Evolutionary conservation across 2,329 filamentous ascomycete species (phyloP).

Genomic region (Sarocladium oryzae): DNA sequence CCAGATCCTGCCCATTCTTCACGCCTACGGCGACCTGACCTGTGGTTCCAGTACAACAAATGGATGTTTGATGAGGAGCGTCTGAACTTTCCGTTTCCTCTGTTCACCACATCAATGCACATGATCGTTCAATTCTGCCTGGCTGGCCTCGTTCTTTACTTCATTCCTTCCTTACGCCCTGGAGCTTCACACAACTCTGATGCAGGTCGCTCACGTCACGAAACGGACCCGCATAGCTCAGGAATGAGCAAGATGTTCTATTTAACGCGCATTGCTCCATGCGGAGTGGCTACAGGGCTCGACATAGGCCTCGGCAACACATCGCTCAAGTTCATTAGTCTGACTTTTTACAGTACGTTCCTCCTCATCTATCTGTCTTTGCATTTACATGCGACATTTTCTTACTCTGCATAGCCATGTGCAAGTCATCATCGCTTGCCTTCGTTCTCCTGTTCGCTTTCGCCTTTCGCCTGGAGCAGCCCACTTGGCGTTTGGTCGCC

Average conservation of each 20-base stretch:
- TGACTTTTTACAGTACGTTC: constrained; percentile 84
- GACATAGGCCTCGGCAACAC: constrained; percentile 96
- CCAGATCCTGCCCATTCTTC: not conserved
- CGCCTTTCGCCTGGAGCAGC: constrained; percentile 81
- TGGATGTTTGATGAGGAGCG: constrained; percentile 94
- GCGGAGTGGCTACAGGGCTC: constrained; percentile 84
- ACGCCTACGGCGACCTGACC: constrained; percentile 12
- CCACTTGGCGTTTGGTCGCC: constrained; percentile 75
- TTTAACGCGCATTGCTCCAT: constrained; percentile 82
- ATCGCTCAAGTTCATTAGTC: constrained; percentile 88
- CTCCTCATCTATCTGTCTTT: not conserved
- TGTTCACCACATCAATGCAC: constrained; percentile 92
- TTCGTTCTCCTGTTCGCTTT: constrained; percentile 97
- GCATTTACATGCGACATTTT: constrained; percentile 3
- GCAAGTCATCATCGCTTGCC: constrained; percentile 91
- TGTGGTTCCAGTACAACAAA: constrained; percentile 78
- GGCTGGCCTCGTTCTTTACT: constrained; percentile 68
- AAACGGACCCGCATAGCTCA: constrained; percentile 38
- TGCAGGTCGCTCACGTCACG: constrained; percentile 42
- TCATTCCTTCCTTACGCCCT: constrained; percentile 77
- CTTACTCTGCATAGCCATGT: constrained; percentile 63
- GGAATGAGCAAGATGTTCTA: constrained; percentile 85
- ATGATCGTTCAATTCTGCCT: constrained; percentile 92
- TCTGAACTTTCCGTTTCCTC: constrained; percentile 85
- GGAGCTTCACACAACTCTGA: constrained; percentile 39